phyloP scores from a whole-genome alignment of 805 yeast species.

The Saccharomycopsis guyanensis region DNA sequence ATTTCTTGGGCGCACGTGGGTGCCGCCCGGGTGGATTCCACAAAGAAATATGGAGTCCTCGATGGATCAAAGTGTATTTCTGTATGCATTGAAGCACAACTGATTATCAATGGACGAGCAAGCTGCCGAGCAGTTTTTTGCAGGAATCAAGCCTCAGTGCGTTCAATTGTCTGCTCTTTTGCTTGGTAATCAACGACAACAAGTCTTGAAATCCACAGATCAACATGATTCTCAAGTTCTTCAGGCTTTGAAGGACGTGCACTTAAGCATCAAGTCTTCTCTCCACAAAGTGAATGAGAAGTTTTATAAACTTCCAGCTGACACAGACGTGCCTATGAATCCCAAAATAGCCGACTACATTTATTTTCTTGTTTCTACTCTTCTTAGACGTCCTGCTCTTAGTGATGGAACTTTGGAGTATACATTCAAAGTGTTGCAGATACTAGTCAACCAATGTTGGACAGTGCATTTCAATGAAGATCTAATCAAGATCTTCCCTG shows the following conservation, averaged over 20 bases:
- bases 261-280: neutral
- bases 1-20: too few species aligned
- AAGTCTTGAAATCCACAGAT: too few species aligned
- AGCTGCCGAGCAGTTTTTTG: slow-evolving; percentile 3
- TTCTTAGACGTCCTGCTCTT: slow-evolving; percentile 1
- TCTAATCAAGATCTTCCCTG: slow-evolving; percentile 8
- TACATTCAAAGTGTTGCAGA: slow-evolving; percentile 4
- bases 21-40: too few species aligned
- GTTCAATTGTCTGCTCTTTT: slow-evolving; percentile 2
- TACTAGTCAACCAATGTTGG: slow-evolving; percentile 13
- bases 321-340: slow-evolving; percentile 6
- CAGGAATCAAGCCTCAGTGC: slow-evolving; percentile 5
- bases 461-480: slow-evolving; percentile 4
- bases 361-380: neutral
- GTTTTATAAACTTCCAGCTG: neutral
- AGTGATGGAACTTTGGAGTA: slow-evolving; percentile 4
- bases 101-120: neutral
- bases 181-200: neutral
- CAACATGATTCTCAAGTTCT: neutral
- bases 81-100: too few species aligned
- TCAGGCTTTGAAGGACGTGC: neutral
- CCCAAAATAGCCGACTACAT: slow-evolving; percentile 7
- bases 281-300: neutral
- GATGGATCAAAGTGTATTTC: too few species aligned
- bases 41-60: too few species aligned